Conservation (phyloP, 1,284 basidiomycete genomes). For the Heterobasidion irregulare region DNA sequence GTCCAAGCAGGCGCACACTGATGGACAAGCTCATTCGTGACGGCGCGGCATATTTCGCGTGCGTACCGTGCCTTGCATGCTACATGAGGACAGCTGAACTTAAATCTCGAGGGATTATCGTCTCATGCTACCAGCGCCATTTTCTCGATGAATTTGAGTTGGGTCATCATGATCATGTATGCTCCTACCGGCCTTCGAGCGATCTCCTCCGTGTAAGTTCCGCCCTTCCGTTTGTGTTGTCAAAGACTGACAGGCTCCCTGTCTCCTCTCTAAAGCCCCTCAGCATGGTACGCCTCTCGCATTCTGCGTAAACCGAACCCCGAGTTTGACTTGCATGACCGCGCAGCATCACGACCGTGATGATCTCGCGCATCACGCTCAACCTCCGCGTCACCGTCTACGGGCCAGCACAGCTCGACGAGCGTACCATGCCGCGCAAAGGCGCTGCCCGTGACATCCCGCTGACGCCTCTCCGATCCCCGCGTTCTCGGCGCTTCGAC, state of each 20-base stretch:
- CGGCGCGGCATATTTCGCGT: conserved; percentile 13
- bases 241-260: neutral
- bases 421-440: conserved; percentile 1
- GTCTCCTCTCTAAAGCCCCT: conserved; percentile 6
- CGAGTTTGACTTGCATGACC: neutral
- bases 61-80: neutral
- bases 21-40: conserved; percentile 9
- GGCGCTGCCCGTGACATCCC: neutral
- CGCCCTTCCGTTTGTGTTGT: neutral
- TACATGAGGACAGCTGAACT: neutral
- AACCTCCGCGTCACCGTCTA: conserved; percentile 12
- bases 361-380: conserved; percentile 13
- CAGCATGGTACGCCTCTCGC: conserved; percentile 7
- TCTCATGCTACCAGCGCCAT: conserved; percentile 7
- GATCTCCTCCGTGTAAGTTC: conserved; percentile 10
- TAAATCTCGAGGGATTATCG: neutral
- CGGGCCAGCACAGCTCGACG: conserved; percentile 5
- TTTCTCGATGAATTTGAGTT: conserved; percentile 12
- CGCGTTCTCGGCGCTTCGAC: neutral
- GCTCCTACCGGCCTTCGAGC: conserved; percentile 12
- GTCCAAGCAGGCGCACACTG: neutral
- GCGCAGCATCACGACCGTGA: conserved; percentile 9
- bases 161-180: conserved; percentile 13
- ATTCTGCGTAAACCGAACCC: neutral
- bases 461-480: neutral